These are phyloP conservation scores for Hysterangium stoloniferum DNA, from an alignment of 768 basidiomycete genomes.

Conservation along the genomic window DNA sequence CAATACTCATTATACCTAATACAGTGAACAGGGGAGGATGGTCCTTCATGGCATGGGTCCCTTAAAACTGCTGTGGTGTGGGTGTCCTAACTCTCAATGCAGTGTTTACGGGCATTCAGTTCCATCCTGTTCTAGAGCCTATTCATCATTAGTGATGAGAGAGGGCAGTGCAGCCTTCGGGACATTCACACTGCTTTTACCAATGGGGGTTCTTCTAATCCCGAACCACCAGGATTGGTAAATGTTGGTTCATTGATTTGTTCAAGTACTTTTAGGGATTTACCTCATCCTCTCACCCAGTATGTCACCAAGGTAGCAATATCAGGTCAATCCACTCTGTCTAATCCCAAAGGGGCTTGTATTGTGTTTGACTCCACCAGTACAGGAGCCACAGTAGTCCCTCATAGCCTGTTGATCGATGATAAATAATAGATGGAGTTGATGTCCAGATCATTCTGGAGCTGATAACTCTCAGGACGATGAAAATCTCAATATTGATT, in stretches of 20 bases:
- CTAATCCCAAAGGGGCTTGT: slow-evolving; percentile 63
- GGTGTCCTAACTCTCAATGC: slow-evolving; percentile 42
- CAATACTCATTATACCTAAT: too few species aligned
- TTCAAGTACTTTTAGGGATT: not conserved
- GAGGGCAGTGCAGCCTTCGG: slow-evolving; percentile 55
- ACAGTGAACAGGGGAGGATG: too few species aligned
- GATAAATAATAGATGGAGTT: too few species aligned
- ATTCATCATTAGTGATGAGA: slow-evolving; percentile 56
- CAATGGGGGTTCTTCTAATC: slow-evolving; percentile 33
- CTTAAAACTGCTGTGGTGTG: slow-evolving; percentile 19
- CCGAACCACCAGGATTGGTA: slow-evolving; percentile 9
- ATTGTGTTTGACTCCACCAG: slow-evolving; percentile 63
- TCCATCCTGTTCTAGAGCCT: slow-evolving; percentile 60
- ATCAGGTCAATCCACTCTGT: slow-evolving; percentile 30
- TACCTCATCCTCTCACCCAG: slow-evolving; percentile 18
- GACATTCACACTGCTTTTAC: slow-evolving; percentile 74
- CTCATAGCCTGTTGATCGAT: too few species aligned
- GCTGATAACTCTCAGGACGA: too few species aligned
- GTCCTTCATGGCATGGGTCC: slow-evolving; percentile 54
- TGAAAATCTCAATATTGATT: not conserved
- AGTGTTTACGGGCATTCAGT: slow-evolving; percentile 59
- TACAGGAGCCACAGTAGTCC: slow-evolving; percentile 19
- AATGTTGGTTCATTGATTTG: slow-evolving; percentile 35
- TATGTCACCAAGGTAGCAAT: slow-evolving; percentile 42
- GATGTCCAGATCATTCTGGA: too few species aligned